These are phyloP conservation scores for Ceratocystis huliohia DNA, from an alignment of 2,329 filamentous ascomycete species.

Conservation along the genomic window DNA sequence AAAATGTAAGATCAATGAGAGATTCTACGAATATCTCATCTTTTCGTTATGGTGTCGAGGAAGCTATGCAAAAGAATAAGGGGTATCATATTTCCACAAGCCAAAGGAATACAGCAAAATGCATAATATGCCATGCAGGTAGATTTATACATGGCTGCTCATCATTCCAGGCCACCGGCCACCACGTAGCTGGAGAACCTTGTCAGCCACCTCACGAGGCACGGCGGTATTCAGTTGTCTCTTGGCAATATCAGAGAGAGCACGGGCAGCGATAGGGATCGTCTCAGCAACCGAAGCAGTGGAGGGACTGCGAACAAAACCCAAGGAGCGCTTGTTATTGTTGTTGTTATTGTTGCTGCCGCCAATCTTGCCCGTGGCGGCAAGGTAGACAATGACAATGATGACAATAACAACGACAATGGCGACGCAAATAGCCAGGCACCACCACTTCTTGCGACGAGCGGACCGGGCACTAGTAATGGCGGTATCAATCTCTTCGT, in stretches of 20 bases:
- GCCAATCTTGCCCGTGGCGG: constrained; percentile 23
- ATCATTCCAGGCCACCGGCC: constrained; percentile 13
- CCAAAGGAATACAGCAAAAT: background rate
- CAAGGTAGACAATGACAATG: constrained; percentile 38
- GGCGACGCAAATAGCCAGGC: constrained; percentile 57
- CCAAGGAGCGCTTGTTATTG: constrained; percentile 25
- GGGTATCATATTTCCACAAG: background rate
- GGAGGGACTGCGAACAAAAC: constrained; percentile 17
- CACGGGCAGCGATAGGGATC: constrained; percentile 2
- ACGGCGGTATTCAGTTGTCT: constrained; percentile 12
- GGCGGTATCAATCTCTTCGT: constrained; percentile 68
- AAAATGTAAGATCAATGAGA: background rate
- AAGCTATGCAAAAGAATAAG: background rate
- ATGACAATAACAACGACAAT: constrained; percentile 43
- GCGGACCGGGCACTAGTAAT: constrained; percentile 69
- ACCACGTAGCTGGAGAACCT: constrained; percentile 12
- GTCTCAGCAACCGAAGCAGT: constrained; percentile 9
- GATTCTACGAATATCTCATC: background rate
- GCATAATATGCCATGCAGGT: background rate
- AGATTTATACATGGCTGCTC: background rate
- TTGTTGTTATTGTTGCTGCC: constrained; percentile 27
- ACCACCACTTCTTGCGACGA: constrained; percentile 94
- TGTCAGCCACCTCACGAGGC: constrained; percentile 9
- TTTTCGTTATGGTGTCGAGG: background rate
- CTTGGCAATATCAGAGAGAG: constrained; percentile 9